Conservation (phyloP, 768 basidiomycete genomes). For the Sporobolomyces pararoseus region DNA sequence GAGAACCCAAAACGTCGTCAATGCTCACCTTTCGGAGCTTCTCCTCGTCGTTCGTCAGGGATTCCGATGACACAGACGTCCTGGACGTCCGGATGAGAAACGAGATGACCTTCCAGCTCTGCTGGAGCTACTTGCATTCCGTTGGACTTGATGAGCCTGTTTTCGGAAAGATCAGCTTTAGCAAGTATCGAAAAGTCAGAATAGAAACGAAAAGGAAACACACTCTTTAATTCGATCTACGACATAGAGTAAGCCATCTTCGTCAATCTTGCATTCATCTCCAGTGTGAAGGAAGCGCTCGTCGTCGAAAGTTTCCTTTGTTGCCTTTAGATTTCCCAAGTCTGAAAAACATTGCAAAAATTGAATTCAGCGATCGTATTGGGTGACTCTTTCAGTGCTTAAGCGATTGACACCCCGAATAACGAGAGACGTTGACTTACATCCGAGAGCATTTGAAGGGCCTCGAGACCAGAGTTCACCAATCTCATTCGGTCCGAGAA, state of each 20-base stretch:
- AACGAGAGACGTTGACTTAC: background rate
- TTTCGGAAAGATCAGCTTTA: too few species aligned
- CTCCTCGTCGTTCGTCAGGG: constrained; percentile 35
- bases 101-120: constrained; percentile 49
- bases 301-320: constrained; percentile 36
- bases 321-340: constrained; percentile 37
- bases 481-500: constrained; percentile 17
- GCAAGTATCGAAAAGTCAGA: background rate
- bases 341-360: constrained; percentile 1
- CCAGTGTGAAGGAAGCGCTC: constrained; percentile 41
- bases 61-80: constrained; percentile 49
- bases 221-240: constrained; percentile 41
- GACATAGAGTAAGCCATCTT: constrained; percentile 28
- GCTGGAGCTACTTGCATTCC: constrained; percentile 49
- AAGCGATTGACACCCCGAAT: too few species aligned
- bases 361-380: background rate
- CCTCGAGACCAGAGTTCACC: constrained; percentile 31
- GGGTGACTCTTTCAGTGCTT: too few species aligned
- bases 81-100: constrained; percentile 46
- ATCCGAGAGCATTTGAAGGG: constrained; percentile 34
- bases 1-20: too few species aligned
- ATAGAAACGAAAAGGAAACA: background rate
- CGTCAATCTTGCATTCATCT: constrained; percentile 28
- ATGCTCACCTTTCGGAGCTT: constrained; percentile 33
- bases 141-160: constrained; percentile 57